These are phyloP conservation scores for Odontarrhena argentea DNA, from an alignment of 345 rosid species.

Conservation along the genomic window DNA sequence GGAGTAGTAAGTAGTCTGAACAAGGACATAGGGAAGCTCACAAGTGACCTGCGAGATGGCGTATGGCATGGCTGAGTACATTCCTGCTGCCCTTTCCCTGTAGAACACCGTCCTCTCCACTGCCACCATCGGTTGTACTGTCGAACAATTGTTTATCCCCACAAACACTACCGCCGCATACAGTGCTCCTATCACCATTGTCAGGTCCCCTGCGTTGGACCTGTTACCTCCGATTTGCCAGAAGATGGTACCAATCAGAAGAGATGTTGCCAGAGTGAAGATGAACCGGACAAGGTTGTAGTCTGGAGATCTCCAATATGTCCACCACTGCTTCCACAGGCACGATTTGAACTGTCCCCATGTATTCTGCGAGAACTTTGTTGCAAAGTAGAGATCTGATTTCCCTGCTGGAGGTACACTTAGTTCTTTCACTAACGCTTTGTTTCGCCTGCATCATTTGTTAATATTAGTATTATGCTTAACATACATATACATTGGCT, in stretches of 20 bases:
- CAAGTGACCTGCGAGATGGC: slow-evolving; percentile 65
- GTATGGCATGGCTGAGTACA: slow-evolving; percentile 74
- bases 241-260: slow-evolving; percentile 60
- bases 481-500: no score
- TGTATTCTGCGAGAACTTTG: slow-evolving; percentile 53
- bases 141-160: slow-evolving; percentile 71
- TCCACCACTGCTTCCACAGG: slow-evolving; percentile 76
- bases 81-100: slow-evolving; percentile 72
- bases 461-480: not conserved
- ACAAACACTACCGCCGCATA: slow-evolving; percentile 57
- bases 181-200: slow-evolving; percentile 69
- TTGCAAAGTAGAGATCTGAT: slow-evolving; percentile 52
- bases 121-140: slow-evolving; percentile 69
- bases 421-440: slow-evolving; percentile 53
- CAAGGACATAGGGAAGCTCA: slow-evolving; percentile 67
- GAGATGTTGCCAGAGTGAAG: slow-evolving; percentile 55
- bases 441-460: slow-evolving; percentile 51
- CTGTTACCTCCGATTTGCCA: slow-evolving; percentile 64
- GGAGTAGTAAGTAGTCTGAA: slow-evolving; percentile 61
- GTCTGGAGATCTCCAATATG: slow-evolving; percentile 78
- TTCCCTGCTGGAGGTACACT: slow-evolving; percentile 57
- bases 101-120: slow-evolving; percentile 73
- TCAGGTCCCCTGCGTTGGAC: slow-evolving; percentile 48
- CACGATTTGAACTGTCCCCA: slow-evolving; percentile 71
- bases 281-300: slow-evolving; percentile 59